Evolutionary conservation across 2,329 filamentous ascomycete species (phyloP).

Genomic region (Whalleya microplaca): DNA sequence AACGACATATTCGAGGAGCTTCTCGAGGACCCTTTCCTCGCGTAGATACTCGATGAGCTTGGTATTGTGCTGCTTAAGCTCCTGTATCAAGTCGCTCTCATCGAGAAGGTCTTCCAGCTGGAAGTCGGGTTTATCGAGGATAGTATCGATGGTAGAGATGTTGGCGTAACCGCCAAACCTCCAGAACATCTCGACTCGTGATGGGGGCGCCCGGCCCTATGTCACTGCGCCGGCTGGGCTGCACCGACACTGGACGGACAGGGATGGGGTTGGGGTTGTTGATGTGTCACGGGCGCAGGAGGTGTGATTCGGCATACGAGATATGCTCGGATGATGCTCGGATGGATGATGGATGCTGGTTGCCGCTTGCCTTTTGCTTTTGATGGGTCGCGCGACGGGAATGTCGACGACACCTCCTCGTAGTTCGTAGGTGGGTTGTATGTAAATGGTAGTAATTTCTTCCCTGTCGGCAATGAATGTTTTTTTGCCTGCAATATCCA

Average conservation of each 20-base stretch:
- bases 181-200: conserved; percentile 87
- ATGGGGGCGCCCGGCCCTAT: conserved; percentile 23
- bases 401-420: too few species aligned
- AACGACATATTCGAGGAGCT: conserved; percentile 87
- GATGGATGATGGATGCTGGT: too few species aligned
- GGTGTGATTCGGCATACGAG: conserved; percentile 19
- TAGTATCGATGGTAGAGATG: conserved; percentile 93
- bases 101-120: conserved; percentile 94
- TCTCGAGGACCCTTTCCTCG: conserved; percentile 82
- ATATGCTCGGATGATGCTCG: not conserved
- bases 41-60: conserved; percentile 96
- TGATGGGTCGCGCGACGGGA: too few species aligned
- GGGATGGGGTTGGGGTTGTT: not conserved
- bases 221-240: conserved; percentile 29
- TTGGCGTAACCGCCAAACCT: conserved; percentile 98
- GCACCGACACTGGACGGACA: conserved; percentile 19
- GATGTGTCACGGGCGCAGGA: conserved; percentile 1
- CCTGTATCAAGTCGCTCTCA: conserved; percentile 94
- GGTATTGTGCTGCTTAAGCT: conserved; percentile 97
- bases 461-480: too few species aligned
- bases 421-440: too few species aligned
- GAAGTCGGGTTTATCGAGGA: conserved; percentile 96
- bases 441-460: too few species aligned
- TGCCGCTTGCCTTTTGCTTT: not conserved
- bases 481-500: too few species aligned